Evolutionary conservation across 129 eudicot species (phyloP), one percentile per base, ranked within the genome.

Genomic region (Artemisia tridentata): DNA sequence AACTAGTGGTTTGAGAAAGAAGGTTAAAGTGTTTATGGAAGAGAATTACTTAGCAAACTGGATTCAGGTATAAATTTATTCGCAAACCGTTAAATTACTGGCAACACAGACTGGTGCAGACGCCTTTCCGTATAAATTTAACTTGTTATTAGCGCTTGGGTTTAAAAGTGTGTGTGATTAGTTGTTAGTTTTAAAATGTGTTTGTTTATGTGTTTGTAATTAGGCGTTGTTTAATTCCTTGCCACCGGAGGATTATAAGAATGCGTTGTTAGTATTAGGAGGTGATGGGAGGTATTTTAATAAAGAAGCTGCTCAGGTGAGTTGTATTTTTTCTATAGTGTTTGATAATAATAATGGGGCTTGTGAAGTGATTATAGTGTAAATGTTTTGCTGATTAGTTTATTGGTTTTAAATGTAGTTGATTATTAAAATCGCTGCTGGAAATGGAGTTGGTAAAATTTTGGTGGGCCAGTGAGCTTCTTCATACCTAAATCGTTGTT

Each of bases 231-330:
- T 89, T 71, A 85, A 90, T 83, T 93, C 98, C 12, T 79, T 93
- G 84, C 98, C 96, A 2, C 88, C 87, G 0, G 98, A 87, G 87
- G 97, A 93, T 80, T 93, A 71, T 72, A 72, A 81, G 78, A 78
- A 84, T 71, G 97, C 91, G 9, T 67, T 90, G 73, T 81, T 93
- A 87, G 98, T 87, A 45, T 85, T 93, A 73, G 98, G 98, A 27
- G 98, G 98, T 25, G 98, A 93, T 80, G 98, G 98, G 63, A 87
- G 98, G 46, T 93, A 89, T 58, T 93, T 89, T 64, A 93, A 89
- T 86, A 78, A 73, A 68, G 96, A 93, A 79, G 98, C 98, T 71
- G 95, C 98, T 17, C 98, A 93, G 95, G 98, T 93, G 67, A 72
- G 34, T 52, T 59, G 23, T 34, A 20, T 38, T 2, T 38, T 20